Percentiles rank a stretch among this genome's conserved stretches.
Conservation (phyloP, 2,329 filamentous ascomycete genomes). For the Macrophomina tecta region DNA sequence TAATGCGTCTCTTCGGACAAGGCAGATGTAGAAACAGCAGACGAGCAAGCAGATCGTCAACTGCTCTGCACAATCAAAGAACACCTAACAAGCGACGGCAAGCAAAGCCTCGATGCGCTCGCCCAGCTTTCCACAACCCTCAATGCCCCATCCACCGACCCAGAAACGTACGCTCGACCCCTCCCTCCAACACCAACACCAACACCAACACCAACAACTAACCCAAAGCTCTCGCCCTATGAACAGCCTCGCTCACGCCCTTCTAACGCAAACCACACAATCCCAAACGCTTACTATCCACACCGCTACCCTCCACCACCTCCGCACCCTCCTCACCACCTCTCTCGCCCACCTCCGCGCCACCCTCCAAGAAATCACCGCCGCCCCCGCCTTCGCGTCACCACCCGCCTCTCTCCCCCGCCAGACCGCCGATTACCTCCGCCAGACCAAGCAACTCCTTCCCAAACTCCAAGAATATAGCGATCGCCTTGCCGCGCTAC, state of each 20-base stretch:
- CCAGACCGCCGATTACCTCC: slow-evolving; percentile 75
- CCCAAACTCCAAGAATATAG: slow-evolving; percentile 71
- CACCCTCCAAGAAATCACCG: slow-evolving; percentile 40
- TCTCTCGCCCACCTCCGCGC: slow-evolving; percentile 40
- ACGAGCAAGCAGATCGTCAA: slow-evolving; percentile 1
- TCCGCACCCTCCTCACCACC: slow-evolving; percentile 42
- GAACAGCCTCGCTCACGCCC: slow-evolving; percentile 40
- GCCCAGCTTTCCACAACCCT: slow-evolving; percentile 46
- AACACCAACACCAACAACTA: neutral
- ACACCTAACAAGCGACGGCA: slow-evolving; percentile 31
- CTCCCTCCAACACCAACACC: neutral
- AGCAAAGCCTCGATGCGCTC: slow-evolving; percentile 43
- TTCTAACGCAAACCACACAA: slow-evolving; percentile 41
- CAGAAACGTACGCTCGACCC: slow-evolving; percentile 30
- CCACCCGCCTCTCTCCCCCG: slow-evolving; percentile 65
- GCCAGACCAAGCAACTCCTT: slow-evolving; percentile 70
- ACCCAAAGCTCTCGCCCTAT: neutral
- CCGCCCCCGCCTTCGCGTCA: slow-evolving; percentile 47
- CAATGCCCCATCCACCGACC: slow-evolving; percentile 39
- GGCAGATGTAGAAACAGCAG: slow-evolving; percentile 13
- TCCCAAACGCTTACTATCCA: slow-evolving; percentile 42
- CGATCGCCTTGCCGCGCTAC: slow-evolving; percentile 47
- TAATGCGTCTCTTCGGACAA: slow-evolving; percentile 9
- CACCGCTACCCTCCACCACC: slow-evolving; percentile 40
- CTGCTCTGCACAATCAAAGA: neutral